Percentiles rank a stretch among this genome's conserved stretches.
Evolutionary conservation across 352 stramenopile species (phyloP).

Genomic region (Hyaloperonospora brassicae): DNA sequence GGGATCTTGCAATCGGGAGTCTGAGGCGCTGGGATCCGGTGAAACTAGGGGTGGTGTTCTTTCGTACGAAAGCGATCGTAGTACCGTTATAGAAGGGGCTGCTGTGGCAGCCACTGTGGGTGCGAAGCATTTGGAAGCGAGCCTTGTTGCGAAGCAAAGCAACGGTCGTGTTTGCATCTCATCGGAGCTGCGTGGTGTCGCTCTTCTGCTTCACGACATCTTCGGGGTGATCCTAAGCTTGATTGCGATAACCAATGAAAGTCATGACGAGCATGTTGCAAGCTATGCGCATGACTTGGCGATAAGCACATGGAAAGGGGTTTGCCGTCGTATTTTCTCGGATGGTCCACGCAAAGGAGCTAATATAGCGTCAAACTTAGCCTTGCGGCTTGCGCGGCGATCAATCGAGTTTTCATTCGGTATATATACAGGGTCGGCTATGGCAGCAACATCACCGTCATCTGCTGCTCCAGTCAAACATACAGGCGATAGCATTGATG

Average conservation of each 20-base stretch:
- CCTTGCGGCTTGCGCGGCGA: slow-evolving; percentile 35
- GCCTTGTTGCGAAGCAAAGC: not conserved
- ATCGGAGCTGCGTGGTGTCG: slow-evolving; percentile 32
- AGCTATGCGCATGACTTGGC: slow-evolving; percentile 8
- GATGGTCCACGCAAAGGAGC: slow-evolving; percentile 1
- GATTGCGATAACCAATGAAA: slow-evolving; percentile 18
- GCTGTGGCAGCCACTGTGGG: slow-evolving; percentile 7
- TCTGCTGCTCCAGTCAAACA: slow-evolving; percentile 1
- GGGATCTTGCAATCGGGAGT: slow-evolving; percentile 5
- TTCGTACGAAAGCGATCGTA: no score
- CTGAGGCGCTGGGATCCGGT: not conserved
- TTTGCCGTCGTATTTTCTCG: slow-evolving; percentile 34
- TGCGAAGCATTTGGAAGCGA: slow-evolving; percentile 4
- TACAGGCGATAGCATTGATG: slow-evolving; percentile 1
- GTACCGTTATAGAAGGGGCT: slow-evolving; percentile 1
- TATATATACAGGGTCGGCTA: slow-evolving; percentile 12
- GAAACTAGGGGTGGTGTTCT: slow-evolving; percentile 1
- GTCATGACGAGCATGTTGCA: slow-evolving; percentile 2
- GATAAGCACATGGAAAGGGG: slow-evolving; percentile 31
- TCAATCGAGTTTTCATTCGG: slow-evolving; percentile 53
- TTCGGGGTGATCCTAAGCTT: slow-evolving; percentile 32
- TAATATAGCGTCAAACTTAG: slow-evolving; percentile 23
- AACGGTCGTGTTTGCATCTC: slow-evolving; percentile 12
- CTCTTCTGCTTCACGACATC: slow-evolving; percentile 46
- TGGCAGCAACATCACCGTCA: not conserved